Conservation (phyloP, 306 rosid genomes). For the Sechiopsis laciniata region DNA sequence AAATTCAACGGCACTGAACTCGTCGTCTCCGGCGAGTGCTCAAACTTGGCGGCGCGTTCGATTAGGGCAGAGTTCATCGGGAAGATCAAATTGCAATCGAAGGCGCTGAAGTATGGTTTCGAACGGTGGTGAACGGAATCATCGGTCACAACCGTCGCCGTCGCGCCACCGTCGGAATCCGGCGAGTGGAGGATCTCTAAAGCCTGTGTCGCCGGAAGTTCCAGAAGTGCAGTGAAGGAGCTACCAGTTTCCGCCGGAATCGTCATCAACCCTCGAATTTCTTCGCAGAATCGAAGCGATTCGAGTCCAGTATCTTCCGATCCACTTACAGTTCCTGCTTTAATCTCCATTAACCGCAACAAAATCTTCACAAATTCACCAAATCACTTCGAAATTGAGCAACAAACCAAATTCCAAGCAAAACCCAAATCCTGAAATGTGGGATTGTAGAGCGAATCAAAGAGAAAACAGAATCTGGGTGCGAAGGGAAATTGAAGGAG, state of each 20-base stretch:
- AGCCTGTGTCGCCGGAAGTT: conserved; percentile 74
- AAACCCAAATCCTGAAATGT: conserved; percentile 12
- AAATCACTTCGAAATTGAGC: not conserved
- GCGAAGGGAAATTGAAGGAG: not conserved
- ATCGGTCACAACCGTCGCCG: conserved; percentile 20
- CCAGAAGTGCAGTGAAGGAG: conserved; percentile 91
- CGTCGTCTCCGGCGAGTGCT: conserved; percentile 41
- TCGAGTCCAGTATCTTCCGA: conserved; percentile 51
- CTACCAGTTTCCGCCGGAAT: conserved; percentile 56
- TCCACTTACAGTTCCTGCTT: conserved; percentile 41
- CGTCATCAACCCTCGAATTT: conserved; percentile 69
- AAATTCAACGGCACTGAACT: conserved; percentile 33
- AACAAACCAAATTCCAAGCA: conserved; percentile 16
- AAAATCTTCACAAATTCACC: conserved; percentile 17
- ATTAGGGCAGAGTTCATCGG: conserved; percentile 44
- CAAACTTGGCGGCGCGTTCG: conserved; percentile 66
- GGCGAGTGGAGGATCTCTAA: conserved; percentile 78
- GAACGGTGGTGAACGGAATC: conserved; percentile 28
- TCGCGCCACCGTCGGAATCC: conserved; percentile 19
- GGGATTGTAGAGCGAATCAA: not conserved
- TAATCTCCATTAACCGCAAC: conserved; percentile 48
- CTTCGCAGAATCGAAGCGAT: conserved; percentile 69
- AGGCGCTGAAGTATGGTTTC: conserved; percentile 38
- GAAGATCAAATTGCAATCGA: conserved; percentile 42
- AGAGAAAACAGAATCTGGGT: conserved; percentile 7